phyloP scores from a whole-genome alignment of 2,329 filamentous ascomycete species.

The Cyanodermella asteris region DNA sequence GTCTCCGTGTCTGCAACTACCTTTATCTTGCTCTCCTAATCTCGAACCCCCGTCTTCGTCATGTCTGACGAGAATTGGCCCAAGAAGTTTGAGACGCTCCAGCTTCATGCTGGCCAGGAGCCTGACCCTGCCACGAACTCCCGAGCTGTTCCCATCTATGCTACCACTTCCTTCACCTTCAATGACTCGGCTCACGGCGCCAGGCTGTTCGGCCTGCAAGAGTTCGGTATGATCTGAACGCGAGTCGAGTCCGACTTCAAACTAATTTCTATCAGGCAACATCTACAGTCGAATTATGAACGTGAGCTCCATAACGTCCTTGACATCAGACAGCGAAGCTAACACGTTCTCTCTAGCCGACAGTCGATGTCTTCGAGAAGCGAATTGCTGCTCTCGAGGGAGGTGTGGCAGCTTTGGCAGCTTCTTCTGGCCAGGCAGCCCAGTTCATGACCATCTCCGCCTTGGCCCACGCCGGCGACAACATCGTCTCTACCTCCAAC shows the following conservation, averaged over 20 bases:
- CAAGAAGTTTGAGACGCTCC: constrained; percentile 50
- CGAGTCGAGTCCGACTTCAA: no score
- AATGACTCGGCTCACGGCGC: constrained; percentile 92
- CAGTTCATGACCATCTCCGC: constrained; percentile 78
- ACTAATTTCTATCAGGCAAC: no score
- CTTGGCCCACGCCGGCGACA: constrained; percentile 73
- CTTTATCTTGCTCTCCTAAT: no score
- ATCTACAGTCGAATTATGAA: constrained; percentile 97
- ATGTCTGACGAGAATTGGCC: no score
- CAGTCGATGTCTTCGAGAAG: constrained; percentile 90
- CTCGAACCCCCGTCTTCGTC: no score
- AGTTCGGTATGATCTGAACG: no score
- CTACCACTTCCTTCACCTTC: constrained; percentile 75
- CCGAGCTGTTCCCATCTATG: constrained; percentile 87
- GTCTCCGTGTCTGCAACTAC: no score
- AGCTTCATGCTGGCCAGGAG: constrained; percentile 65
- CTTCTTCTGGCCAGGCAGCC: constrained; percentile 69
- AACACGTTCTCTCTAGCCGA: constrained; percentile 35
- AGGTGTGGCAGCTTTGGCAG: constrained; percentile 65
- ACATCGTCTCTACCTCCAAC: constrained; percentile 78
- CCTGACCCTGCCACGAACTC: constrained; percentile 66
- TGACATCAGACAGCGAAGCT: neutral
- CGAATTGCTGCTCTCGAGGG: constrained; percentile 88
- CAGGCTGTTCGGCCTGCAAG: constrained; percentile 86
- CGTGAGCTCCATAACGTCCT: no score